Evolutionary conservation across 2,329 filamentous ascomycete species (phyloP).

Genomic region (Fusarium protoensiforme): DNA sequence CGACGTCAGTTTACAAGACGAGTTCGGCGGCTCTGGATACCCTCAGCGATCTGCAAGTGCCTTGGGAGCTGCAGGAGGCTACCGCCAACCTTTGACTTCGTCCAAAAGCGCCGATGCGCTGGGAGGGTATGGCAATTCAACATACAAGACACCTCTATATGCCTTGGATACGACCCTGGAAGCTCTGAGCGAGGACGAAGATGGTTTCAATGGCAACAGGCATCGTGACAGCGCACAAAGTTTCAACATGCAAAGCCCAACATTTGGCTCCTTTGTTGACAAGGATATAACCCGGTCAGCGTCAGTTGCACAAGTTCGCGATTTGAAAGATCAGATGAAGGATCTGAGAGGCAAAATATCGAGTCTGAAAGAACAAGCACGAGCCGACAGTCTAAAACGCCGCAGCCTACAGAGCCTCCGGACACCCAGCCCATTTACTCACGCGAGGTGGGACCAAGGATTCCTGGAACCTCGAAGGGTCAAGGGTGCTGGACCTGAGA

Average conservation of each 20-base stretch:
- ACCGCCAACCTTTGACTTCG: constrained; percentile 60
- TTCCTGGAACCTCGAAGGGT: constrained; percentile 38
- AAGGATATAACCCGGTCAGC: constrained; percentile 70
- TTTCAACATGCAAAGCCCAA: constrained; percentile 57
- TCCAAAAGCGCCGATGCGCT: constrained; percentile 58
- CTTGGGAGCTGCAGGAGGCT: constrained; percentile 67
- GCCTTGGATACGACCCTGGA: constrained; percentile 59
- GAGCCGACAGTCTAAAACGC: constrained; percentile 81
- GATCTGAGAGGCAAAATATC: constrained; percentile 89
- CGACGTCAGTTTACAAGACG: constrained; percentile 44
- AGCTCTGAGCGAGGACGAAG: constrained; percentile 65
- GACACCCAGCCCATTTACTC: constrained; percentile 82
- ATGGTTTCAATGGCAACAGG: constrained; percentile 41
- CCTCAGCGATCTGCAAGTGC: constrained; percentile 73
- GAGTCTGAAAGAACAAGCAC: constrained; percentile 79
- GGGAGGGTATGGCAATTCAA: constrained; percentile 42
- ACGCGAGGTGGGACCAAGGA: constrained; percentile 60
- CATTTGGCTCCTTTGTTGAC: constrained; percentile 54
- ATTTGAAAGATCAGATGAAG: constrained; percentile 85
- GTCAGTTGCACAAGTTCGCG: constrained; percentile 78
- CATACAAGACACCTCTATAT: constrained; percentile 53
- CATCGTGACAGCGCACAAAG: constrained; percentile 33
- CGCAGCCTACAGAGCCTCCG: constrained; percentile 81
- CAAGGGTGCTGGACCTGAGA: constrained; percentile 35
- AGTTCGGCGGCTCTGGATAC: constrained; percentile 47